A percentile compares a stretch with the other conserved stretches of the same genome.
These are phyloP conservation scores for Hypholoma sublateritium DNA, from an alignment of 768 basidiomycete species.

Conservation along the genomic window DNA sequence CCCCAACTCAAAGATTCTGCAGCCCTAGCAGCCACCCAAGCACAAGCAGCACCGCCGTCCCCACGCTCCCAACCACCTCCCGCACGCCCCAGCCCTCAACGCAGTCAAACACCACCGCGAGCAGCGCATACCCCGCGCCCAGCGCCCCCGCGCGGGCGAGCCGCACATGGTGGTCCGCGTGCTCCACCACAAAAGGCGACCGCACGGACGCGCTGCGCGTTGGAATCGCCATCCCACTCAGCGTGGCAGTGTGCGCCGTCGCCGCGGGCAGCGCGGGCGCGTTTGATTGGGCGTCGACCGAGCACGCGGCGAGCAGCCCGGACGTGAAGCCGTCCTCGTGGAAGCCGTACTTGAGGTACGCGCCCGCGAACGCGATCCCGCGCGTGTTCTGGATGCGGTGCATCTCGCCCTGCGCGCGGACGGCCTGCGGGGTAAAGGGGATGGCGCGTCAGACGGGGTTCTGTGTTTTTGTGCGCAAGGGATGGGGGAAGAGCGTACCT, in stretches of 20 bases:
- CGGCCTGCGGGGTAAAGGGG: conserved; percentile 35
- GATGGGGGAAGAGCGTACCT: conserved; percentile 31
- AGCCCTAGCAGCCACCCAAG: conserved; percentile 18
- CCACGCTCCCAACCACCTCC: conserved; percentile 27
- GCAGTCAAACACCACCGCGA: conserved; percentile 37
- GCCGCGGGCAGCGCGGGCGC: conserved; percentile 12
- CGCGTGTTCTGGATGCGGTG: conserved; percentile 59
- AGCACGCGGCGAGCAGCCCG: conserved; percentile 39
- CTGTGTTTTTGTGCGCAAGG: no score
- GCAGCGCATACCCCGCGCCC: conserved; percentile 13
- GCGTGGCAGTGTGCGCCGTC: conserved; percentile 9
- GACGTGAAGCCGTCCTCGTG: conserved; percentile 77
- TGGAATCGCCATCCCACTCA: conserved; percentile 16
- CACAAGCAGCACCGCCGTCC: conserved; percentile 16
- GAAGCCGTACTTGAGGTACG: conserved; percentile 77
- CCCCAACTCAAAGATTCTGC: conserved; percentile 1
- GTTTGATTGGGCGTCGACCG: conserved; percentile 19
- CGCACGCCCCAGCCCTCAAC: conserved; percentile 36
- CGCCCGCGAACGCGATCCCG: conserved; percentile 65
- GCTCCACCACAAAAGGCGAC: conserved; percentile 43
- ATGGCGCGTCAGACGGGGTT: not conserved
- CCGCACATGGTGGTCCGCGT: conserved; percentile 33
- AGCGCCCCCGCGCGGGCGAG: conserved; percentile 20
- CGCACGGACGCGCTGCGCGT: conserved; percentile 26
- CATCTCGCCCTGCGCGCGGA: conserved; percentile 54